Evolutionary conservation across 768 basidiomycete genomes (phyloP), one percentile per base, ranked within the genome.

Genomic region (Podaxis rugospora): DNA sequence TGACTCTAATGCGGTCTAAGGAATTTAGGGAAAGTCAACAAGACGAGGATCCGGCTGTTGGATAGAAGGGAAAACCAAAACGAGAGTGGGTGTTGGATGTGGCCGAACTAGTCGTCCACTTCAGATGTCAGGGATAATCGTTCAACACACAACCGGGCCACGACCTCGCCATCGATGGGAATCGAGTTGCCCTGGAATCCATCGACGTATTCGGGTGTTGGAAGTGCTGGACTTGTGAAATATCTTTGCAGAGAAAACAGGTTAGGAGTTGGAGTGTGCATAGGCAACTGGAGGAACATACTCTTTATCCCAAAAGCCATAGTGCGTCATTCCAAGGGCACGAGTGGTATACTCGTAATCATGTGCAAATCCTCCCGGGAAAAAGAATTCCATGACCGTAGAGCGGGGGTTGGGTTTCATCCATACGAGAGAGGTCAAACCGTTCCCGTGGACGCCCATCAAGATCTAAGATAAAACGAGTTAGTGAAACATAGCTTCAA

Each of bases 401-500:
- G 92, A 83, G 16, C 88, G 80, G 4, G 87, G 86, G 2, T 83
- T 84, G 1, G 92, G 90, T 23, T 90, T 88, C 95, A 96, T 97
- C 94, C 93, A 97, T 4, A 97, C 70, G 0, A 95, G 80, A 28
- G 92, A 82, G 0, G 93, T 95, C 40, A 97, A 71, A 35, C 92
- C 95, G 68, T 97, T 96, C 9, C 95, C 94, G 67, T 96, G 94
- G 14, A 96, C 89, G 60, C 94, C 94, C 83, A 95, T 89, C 87
- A 96, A 83, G 67, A 96, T 92, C 94, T 96, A 62, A 66, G 37
- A n/a, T n/a, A 32, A 47, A 28, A 39, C 7, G 21, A 25, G 7
- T 52, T 55, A 51, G 32, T 62, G 46, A 32, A 25, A 13, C 16
- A 18, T 44, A 16, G 5, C 5, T 18, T n/a, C 18, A 40, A 28